Base-by-base conservation (phyloP, 2,329 filamentous ascomycete genomes). In the Pseudocercospora musae region DNA sequence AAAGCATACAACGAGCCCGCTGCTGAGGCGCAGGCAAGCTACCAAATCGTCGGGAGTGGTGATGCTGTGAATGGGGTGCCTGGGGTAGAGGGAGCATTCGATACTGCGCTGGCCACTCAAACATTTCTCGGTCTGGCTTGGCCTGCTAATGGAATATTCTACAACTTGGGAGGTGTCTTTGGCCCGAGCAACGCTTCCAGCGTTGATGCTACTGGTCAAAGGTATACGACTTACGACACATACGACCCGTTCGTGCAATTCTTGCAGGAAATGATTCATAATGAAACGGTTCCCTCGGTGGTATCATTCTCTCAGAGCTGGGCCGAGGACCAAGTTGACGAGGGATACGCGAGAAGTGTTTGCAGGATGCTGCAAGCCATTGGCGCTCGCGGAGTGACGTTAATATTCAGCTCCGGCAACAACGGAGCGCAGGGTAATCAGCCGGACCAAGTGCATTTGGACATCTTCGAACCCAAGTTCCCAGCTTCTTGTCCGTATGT, bases 391-490 rank as follows among this genome's bases (percentile, higher is more conserved):
- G 87, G 87, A 15, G 82, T 87, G 1, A 84, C 83, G 0, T 78
- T 89, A 7, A 76, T 89, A 23, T 85, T 85, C 64, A 81, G 84
- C n/a, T 83, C 82, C 9, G 88, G 88, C 4, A 86, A 91, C 67
- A 74, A 75, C 23, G 85, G 85, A 33, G 46, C 62, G 10, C 46
- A 63, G 42, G 63, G 65, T 18, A 53, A 53, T 27, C 50, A 63
- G 49, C 42, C 55, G 23, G 55, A 57, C 21, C 37, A 27, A 23
- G 37, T 57, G 20, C 31, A 57, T 48, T 6, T 44, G 15, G 25
- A 49, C 23, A 23, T 25, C 21, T 46, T 56, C 44, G 40, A 64
- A 55, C 56, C 59, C 3, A 42, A 75, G 73, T 80, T 80, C 68
- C 78, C 78, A 1, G 78, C 75, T 7, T 72, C 76, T 0, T 81